Conservation (phyloP, 768 basidiomycete genomes). For the Suillus clintonianus region DNA sequence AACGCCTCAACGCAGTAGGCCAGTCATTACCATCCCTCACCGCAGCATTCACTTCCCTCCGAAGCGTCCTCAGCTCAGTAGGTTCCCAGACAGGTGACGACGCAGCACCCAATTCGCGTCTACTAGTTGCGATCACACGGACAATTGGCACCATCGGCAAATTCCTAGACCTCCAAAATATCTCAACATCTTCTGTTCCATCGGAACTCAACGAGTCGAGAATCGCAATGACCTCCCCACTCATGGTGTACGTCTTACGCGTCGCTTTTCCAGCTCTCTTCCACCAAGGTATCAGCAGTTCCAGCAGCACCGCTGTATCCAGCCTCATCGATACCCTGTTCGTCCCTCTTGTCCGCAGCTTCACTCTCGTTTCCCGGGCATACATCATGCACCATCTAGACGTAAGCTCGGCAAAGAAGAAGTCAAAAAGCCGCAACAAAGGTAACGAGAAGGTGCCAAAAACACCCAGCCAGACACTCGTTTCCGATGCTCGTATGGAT, state of each 20-base stretch:
- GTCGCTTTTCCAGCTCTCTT: conserved; percentile 20
- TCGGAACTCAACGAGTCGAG: conserved; percentile 17
- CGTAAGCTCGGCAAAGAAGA: not conserved
- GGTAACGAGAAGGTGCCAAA: not conserved
- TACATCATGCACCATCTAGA: not conserved
- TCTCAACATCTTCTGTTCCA: not conserved
- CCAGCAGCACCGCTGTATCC: conserved; percentile 17
- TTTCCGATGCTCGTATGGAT: conserved; percentile 22
- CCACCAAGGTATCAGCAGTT: conserved; percentile 1
- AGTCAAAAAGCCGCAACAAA: not conserved
- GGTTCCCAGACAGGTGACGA: not conserved
- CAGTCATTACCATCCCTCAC: conserved; percentile 26
- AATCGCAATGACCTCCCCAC: conserved; percentile 23
- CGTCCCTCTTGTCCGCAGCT: conserved; percentile 17
- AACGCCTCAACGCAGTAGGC: conserved; percentile 22
- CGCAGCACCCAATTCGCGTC: conserved; percentile 7
- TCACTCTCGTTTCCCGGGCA: not conserved
- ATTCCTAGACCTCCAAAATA: not conserved
- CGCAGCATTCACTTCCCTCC: conserved; percentile 22
- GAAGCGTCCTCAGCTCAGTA: conserved; percentile 13
- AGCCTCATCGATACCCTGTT: conserved; percentile 21
- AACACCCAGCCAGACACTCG: not conserved
- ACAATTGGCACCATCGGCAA: not conserved
- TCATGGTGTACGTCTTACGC: conserved; percentile 24
- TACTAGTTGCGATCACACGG: conserved; percentile 22